These are phyloP conservation scores for Lophium mytilinum DNA, from an alignment of 495 filamentous ascomycete genomes.

Conservation along the genomic window DNA sequence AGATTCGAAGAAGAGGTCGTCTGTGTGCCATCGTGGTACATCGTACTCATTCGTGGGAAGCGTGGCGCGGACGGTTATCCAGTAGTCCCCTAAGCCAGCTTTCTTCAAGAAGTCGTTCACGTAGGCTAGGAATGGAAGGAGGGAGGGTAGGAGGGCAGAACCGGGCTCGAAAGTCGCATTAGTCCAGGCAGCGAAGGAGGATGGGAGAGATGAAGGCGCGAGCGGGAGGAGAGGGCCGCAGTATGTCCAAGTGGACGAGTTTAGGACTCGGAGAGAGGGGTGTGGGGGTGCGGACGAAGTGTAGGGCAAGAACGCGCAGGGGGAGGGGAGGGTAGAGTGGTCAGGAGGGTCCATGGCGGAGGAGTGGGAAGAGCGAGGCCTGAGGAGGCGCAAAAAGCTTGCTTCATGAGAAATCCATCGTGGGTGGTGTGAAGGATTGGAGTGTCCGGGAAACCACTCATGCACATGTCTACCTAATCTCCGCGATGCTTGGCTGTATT, in stretches of 20 bases:
- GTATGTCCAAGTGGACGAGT: constrained; percentile 20
- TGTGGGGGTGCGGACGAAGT: too few species aligned
- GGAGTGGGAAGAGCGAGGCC: too few species aligned
- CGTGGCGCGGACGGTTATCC: constrained; percentile 16
- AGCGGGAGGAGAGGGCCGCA: constrained; percentile 11
- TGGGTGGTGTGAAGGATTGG: too few species aligned
- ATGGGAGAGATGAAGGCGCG: constrained; percentile 2
- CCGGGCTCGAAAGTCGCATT: constrained; percentile 34
- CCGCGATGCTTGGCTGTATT: too few species aligned
- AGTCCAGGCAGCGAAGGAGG: constrained; percentile 34
- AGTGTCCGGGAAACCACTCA: too few species aligned
- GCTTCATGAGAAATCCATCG: too few species aligned
- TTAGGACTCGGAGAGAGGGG: background rate
- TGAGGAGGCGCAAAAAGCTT: too few species aligned
- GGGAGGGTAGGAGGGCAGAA: constrained; percentile 40
- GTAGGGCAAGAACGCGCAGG: too few species aligned
- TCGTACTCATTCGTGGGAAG: constrained; percentile 16
- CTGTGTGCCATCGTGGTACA: constrained; percentile 29
- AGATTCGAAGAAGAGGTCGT: constrained; percentile 39
- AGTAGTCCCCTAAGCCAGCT: constrained; percentile 16
- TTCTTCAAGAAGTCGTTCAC: constrained; percentile 37
- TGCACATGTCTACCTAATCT: too few species aligned
- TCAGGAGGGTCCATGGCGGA: too few species aligned
- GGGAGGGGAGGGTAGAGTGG: too few species aligned
- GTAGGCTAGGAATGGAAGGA: constrained; percentile 38